Evolutionary conservation across 2,329 filamentous ascomycete species (phyloP).

Genomic region (Ceratocystis ficicola): DNA sequence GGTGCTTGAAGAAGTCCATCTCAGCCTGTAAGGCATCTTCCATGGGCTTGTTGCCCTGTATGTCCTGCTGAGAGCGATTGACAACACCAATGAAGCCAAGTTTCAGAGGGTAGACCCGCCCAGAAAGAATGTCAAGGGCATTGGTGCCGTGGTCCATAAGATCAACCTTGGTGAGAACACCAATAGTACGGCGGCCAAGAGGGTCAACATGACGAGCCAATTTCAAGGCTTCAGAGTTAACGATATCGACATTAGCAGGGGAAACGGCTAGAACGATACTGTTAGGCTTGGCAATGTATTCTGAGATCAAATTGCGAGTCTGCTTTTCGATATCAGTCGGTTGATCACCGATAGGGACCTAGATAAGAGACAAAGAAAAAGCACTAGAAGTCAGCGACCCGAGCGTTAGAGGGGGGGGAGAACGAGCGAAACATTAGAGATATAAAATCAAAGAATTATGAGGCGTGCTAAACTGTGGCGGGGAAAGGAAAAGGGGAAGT

Average conservation of each 20-base stretch:
- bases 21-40: conserved; percentile 82
- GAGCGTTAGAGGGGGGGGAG: conserved; percentile 14
- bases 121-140: conserved; percentile 92
- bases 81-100: conserved; percentile 96
- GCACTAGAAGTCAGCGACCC: conserved; percentile 13
- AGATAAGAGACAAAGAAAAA: neutral
- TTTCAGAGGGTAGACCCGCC: conserved; percentile 90
- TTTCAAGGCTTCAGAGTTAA: conserved; percentile 96
- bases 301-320: conserved; percentile 86
- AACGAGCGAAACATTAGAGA: neutral
- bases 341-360: conserved; percentile 95
- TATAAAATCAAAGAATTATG: no score
- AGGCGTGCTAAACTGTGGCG: no score
- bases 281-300: conserved; percentile 98
- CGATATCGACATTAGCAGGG: conserved; percentile 92
- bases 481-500: neutral
- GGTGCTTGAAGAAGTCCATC: conserved; percentile 89
- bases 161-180: conserved; percentile 92
- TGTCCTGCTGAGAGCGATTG: conserved; percentile 96
- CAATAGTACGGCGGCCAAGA: conserved; percentile 86
- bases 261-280: conserved; percentile 95
- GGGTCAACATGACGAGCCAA: conserved; percentile 94
- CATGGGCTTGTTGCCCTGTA: conserved; percentile 90
- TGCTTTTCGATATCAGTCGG: conserved; percentile 98
- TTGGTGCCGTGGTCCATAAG: conserved; percentile 99